A percentile compares a stretch with the other conserved stretches of the same genome.
phyloP scores from a whole-genome alignment of 2,329 filamentous ascomycete genomes.

The Fusarium odoratissimum region DNA sequence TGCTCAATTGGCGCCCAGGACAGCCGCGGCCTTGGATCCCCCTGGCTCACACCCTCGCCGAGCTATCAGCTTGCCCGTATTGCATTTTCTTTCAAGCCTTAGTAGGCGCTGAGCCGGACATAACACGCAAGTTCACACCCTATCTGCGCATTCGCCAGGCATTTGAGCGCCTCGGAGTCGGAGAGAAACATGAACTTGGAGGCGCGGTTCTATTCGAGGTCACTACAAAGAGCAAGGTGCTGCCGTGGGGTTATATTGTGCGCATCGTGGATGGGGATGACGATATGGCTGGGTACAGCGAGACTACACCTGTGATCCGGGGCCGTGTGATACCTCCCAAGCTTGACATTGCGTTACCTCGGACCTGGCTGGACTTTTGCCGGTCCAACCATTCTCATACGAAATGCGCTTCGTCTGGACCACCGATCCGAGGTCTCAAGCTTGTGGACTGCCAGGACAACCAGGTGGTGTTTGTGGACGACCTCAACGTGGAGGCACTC shows the following conservation, averaged over 20 bases:
- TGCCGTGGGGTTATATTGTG: slow-evolving; percentile 54
- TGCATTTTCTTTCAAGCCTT: slow-evolving; percentile 54
- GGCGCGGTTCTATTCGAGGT: slow-evolving; percentile 52
- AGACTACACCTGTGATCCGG: slow-evolving; percentile 40
- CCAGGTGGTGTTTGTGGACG: slow-evolving; percentile 46
- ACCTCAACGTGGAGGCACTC: slow-evolving; percentile 36
- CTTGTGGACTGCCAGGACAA: slow-evolving; percentile 49
- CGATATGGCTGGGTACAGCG: slow-evolving; percentile 39
- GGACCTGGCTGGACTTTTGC: slow-evolving; percentile 53
- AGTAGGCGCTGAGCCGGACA: slow-evolving; percentile 46
- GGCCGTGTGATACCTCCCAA: slow-evolving; percentile 49
- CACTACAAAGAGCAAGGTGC: slow-evolving; percentile 50
- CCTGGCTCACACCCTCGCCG: slow-evolving; percentile 49
- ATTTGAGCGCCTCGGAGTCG: slow-evolving; percentile 52
- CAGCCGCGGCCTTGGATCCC: slow-evolving; percentile 52
- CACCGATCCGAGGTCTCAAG: slow-evolving; percentile 45
- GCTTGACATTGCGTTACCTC: slow-evolving; percentile 47
- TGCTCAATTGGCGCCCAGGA: slow-evolving; percentile 52
- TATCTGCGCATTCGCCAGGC: slow-evolving; percentile 54
- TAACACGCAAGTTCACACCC: slow-evolving; percentile 51
- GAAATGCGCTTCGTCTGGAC: slow-evolving; percentile 33
- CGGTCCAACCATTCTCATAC: slow-evolving; percentile 45
- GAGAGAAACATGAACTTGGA: slow-evolving; percentile 53
- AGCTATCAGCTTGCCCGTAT: slow-evolving; percentile 50
- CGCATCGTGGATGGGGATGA: slow-evolving; percentile 44